These are phyloP conservation scores for Neoboletus brunneissimus DNA, from an alignment of 768 basidiomycete species.

Conservation along the genomic window DNA sequence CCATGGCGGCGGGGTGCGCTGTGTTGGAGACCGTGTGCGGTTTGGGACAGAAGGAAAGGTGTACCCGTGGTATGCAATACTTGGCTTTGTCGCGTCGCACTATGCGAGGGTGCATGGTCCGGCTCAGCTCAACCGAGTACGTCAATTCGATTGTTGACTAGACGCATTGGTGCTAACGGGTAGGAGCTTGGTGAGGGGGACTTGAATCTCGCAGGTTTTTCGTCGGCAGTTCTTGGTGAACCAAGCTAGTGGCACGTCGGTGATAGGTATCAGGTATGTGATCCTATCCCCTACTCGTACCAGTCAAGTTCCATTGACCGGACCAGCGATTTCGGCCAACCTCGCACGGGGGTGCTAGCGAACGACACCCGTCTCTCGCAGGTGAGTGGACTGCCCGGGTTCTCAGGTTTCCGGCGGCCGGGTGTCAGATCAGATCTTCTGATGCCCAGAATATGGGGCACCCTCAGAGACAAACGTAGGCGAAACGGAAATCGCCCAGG, in stretches of 20 bases:
- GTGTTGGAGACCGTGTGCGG: not conserved
- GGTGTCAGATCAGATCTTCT: not conserved
- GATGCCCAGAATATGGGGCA: not conserved
- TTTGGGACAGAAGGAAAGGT: not conserved
- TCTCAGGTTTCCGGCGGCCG: not conserved
- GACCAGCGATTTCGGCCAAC: not conserved
- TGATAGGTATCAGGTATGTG: too few relatives aligned
- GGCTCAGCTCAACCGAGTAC: conserved; percentile 19
- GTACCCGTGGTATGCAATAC: not conserved
- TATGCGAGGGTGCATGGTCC: conserved; percentile 7
- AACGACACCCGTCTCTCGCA: not conserved
- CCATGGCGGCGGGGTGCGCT: conserved; percentile 1
- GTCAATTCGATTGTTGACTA: conserved; percentile 4
- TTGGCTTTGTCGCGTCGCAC: not conserved
- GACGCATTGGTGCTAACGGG: too few relatives aligned
- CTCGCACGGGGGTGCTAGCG: not conserved
- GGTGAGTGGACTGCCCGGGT: not conserved
- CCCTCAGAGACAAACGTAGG: not conserved
- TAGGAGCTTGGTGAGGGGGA: not conserved
- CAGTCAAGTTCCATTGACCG: not conserved
- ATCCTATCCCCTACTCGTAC: not conserved
- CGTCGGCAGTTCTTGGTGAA: not conserved
- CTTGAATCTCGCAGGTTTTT: not conserved
- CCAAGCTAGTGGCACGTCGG: not conserved
- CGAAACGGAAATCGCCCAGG: not conserved